phyloP scores from a whole-genome alignment of 192 early-diverging fungal species.

The Coemansia sp. region DNA sequence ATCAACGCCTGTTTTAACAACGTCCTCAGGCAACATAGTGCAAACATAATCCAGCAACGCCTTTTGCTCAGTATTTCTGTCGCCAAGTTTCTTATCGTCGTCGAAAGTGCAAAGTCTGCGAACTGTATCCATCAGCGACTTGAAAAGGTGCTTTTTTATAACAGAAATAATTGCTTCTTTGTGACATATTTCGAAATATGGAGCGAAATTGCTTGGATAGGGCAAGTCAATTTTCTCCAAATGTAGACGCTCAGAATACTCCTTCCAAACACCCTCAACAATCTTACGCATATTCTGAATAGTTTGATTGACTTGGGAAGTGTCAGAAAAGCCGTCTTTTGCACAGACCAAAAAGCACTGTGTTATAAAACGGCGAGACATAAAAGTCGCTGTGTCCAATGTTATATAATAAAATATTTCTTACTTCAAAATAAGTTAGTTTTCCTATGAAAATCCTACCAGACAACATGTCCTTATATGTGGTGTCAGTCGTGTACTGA shows the following conservation, averaged over 20 bases:
- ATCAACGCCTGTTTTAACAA: too few species aligned
- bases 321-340: background rate
- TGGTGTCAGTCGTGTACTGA: too few species aligned
- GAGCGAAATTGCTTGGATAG: background rate
- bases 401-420: too few species aligned
- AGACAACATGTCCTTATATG: too few species aligned
- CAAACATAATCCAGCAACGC: too few species aligned
- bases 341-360: background rate
- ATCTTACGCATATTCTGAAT: background rate
- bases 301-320: background rate
- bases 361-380: background rate
- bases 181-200: background rate
- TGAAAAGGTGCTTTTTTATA: background rate
- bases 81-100: too few species aligned
- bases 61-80: too few species aligned
- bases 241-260: background rate
- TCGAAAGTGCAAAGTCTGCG: too few species aligned
- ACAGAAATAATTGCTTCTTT: background rate
- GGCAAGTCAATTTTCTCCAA: background rate
- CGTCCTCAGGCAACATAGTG: too few species aligned
- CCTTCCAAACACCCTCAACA: background rate
- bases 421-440: too few species aligned
- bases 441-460: too few species aligned
- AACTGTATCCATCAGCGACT: too few species aligned
- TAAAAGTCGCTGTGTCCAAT: background rate